phyloP scores from a whole-genome alignment of 176 grass and related monocot species.

The Carex littledalei region DNA sequence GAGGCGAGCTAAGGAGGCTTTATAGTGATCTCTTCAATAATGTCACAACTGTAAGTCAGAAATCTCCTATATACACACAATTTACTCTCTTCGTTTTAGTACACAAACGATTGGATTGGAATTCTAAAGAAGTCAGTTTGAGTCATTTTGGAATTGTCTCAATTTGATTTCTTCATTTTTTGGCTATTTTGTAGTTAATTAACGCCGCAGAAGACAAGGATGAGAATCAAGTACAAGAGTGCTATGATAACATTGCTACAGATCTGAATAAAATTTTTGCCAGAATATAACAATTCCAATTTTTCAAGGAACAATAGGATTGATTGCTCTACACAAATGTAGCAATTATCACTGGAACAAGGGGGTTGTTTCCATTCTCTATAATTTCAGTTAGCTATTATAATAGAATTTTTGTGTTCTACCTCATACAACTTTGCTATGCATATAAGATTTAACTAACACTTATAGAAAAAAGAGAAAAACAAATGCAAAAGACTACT shows the following conservation, averaged over 20 bases:
- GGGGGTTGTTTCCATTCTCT: constrained; percentile 12
- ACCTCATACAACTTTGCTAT: constrained; percentile 22
- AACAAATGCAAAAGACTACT: constrained; percentile 3
- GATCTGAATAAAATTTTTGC: constrained; percentile 53
- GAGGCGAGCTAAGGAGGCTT: constrained; percentile 58
- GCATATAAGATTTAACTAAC: constrained; percentile 24
- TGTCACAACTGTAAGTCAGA: constrained; percentile 40
- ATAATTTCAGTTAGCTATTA: constrained; percentile 11
- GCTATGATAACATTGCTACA: constrained; percentile 47
- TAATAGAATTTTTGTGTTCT: constrained; percentile 13
- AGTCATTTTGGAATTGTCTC: neutral
- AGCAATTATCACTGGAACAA: neutral
- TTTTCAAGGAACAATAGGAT: constrained; percentile 14
- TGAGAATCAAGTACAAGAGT: constrained; percentile 37
- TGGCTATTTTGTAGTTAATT: constrained; percentile 45
- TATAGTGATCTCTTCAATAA: constrained; percentile 79
- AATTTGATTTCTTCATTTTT: neutral
- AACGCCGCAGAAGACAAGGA: constrained; percentile 61
- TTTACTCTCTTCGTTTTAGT: neutral
- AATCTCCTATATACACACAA: neutral
- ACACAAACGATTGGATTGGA: neutral
- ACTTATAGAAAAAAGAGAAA: constrained; percentile 3
- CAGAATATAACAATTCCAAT: constrained; percentile 33
- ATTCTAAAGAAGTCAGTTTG: neutral
- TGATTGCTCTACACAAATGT: constrained; percentile 14